Conservation (phyloP, 208 protist species). For the Wallacemonas sp. region DNA sequence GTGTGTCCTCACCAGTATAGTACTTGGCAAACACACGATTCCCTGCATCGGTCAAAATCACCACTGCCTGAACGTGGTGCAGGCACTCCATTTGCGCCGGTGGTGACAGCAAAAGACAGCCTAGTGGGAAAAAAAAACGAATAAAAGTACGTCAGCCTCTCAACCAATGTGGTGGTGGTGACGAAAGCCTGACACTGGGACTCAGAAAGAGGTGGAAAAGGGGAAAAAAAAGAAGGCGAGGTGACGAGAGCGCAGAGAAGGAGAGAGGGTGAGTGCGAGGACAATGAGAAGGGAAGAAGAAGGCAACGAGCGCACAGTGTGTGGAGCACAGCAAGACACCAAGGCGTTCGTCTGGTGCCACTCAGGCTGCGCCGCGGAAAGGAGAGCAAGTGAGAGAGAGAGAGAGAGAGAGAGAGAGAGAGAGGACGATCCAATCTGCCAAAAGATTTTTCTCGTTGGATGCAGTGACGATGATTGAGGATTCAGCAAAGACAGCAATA, state of each 20-base stretch:
- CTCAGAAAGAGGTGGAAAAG: neutral
- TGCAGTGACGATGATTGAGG: neutral
- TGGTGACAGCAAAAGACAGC: constrained; percentile 13
- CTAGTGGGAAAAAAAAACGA: neutral
- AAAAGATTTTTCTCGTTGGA: too few relatives aligned
- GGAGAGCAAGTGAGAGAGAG: too few relatives aligned
- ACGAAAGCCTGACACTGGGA: too few relatives aligned
- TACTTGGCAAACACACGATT: constrained; percentile 88
- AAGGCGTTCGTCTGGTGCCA: too few relatives aligned
- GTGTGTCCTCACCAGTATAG: constrained; percentile 70
- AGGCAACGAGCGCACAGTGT: neutral
- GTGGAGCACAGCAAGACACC: neutral
- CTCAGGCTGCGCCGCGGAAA: too few relatives aligned
- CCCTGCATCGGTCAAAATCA: constrained; percentile 71
- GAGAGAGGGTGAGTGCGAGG: constrained; percentile 1
- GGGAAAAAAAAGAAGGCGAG: too few relatives aligned
- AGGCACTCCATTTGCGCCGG: constrained; percentile 66
- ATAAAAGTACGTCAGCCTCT: too few relatives aligned
- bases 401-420: too few relatives aligned
- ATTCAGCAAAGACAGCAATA: neutral
- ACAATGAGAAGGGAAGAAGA: neutral
- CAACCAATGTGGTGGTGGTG: too few relatives aligned
- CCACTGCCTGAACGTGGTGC: constrained; percentile 83
- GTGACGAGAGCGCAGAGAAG: constrained; percentile 3
- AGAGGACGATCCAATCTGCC: too few relatives aligned